A percentile compares a stretch with the other conserved stretches of the same genome.
phyloP scores from a whole-genome alignment of 1,284 basidiomycete species.

The Moesziomyces parantarcticus region DNA sequence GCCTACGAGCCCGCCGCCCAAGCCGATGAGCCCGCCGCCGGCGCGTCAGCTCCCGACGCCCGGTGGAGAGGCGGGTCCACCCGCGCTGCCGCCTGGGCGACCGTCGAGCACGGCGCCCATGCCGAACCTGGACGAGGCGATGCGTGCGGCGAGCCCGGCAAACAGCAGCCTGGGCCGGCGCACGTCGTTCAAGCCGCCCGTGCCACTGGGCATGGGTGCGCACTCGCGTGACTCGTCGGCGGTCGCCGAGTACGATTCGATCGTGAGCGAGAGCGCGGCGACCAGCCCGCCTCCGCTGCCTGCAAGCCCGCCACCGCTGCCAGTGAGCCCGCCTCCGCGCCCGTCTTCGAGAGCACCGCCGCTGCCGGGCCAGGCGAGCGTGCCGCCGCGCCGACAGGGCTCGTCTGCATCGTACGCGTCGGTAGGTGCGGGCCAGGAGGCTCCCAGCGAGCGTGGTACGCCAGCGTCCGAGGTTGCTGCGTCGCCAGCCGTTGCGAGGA shows the following conservation, averaged over 20 bases:
- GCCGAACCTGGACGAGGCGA: conserved; percentile 33
- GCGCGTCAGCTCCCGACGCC: conserved; percentile 22
- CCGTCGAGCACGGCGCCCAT: conserved; percentile 43
- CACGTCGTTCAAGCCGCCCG: conserved; percentile 36
- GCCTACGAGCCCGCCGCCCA: conserved; percentile 34
- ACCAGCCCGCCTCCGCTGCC: conserved; percentile 64
- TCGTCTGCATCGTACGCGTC: conserved; percentile 32
- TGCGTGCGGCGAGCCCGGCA: conserved; percentile 35
- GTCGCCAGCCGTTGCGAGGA: conserved; percentile 6
- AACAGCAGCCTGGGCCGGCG: conserved; percentile 31
- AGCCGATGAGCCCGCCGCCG: conserved; percentile 29
- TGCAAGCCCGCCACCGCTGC: conserved; percentile 40
- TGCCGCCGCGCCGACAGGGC: conserved; percentile 69
- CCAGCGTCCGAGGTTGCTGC: conserved; percentile 18
- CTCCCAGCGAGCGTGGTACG: conserved; percentile 39
- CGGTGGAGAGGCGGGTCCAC: conserved; percentile 15
- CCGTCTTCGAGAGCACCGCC: conserved; percentile 82
- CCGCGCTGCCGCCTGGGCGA: conserved; percentile 27
- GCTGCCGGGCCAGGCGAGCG: conserved; percentile 87
- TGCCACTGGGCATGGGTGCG: conserved; percentile 30
- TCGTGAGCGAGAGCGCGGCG: conserved; percentile 68
- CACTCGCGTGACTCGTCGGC: conserved; percentile 33
- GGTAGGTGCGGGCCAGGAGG: conserved; percentile 1
- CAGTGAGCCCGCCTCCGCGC: conserved; percentile 72
- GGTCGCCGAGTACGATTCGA: conserved; percentile 24